Percentiles rank a stretch among this genome's conserved stretches.
Conservation (phyloP, 2,329 filamentous ascomycete species). For the Aspergillus ustus region DNA sequence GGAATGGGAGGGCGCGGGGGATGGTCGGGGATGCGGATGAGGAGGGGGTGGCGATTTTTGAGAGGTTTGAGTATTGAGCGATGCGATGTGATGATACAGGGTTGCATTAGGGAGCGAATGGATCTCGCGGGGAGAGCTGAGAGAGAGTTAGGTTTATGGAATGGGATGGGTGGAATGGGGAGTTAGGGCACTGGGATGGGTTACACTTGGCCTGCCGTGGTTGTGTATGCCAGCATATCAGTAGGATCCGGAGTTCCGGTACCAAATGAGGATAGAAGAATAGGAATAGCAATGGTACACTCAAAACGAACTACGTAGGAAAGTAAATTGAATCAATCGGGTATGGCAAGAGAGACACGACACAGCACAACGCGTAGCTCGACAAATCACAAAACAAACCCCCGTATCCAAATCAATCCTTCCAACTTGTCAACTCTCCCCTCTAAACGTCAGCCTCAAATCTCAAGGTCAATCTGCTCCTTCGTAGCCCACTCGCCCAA, state of each 20-base stretch:
- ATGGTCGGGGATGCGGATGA: slow-evolving; percentile 7
- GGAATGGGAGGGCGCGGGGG: slow-evolving; percentile 27
- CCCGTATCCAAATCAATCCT: neutral
- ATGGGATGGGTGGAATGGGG: neutral
- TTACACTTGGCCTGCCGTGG: neutral
- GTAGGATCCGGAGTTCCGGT: neutral
- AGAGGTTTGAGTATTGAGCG: slow-evolving; percentile 26
- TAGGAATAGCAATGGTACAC: neutral
- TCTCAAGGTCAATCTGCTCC: neutral
- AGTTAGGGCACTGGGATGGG: neutral
- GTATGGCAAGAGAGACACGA: neutral
- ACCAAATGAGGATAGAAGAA: neutral
- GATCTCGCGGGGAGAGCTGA: neutral
- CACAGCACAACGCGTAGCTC: neutral
- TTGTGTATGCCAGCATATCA: neutral
- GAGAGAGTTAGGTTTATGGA: too few species aligned
- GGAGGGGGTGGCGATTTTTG: slow-evolving; percentile 30
- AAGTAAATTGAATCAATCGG: neutral
- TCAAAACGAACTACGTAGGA: neutral
- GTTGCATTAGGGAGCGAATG: neutral
- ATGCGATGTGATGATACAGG: too few species aligned
- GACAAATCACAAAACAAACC: neutral
- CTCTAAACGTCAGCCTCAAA: neutral
- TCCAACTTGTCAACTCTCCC: neutral
- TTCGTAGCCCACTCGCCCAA: slow-evolving; percentile 45